These are phyloP conservation scores for Cyberlindnera bimundalis DNA, from an alignment of 805 yeast genomes.

Conservation along the genomic window DNA sequence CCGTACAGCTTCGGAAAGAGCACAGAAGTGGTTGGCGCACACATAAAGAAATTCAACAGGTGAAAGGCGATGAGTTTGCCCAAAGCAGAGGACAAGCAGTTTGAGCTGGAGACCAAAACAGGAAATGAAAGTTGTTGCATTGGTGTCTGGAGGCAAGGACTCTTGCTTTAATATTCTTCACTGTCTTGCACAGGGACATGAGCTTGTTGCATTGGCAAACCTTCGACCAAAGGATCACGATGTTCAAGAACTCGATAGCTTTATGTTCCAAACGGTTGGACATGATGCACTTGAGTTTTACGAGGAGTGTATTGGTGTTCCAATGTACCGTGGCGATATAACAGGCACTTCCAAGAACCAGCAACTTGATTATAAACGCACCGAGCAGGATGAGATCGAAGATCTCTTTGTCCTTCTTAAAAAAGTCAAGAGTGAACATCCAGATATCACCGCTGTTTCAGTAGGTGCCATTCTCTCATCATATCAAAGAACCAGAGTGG, in stretches of 20 bases:
- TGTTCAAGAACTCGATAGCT: slow-evolving; percentile 80
- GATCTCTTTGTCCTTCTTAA: slow-evolving; percentile 59
- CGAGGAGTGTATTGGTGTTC: slow-evolving; percentile 69
- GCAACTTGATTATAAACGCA: slow-evolving; percentile 62
- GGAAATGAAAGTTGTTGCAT: slow-evolving; percentile 84
- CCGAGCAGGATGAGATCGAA: slow-evolving; percentile 82
- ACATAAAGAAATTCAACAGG: not conserved
- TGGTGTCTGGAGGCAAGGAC: slow-evolving; percentile 95
- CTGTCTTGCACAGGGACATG: slow-evolving; percentile 83
- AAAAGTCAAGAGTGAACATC: slow-evolving; percentile 48
- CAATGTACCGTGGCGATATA: slow-evolving; percentile 70
- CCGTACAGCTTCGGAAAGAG: no score
- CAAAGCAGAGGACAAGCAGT: no score
- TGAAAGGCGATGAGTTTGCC: no score
- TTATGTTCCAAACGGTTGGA: slow-evolving; percentile 98
- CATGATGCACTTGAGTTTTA: slow-evolving; percentile 70
- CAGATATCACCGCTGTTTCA: slow-evolving; percentile 80
- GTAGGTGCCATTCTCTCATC: slow-evolving; percentile 95
- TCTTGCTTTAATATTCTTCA: slow-evolving; percentile 88
- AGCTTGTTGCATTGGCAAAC: slow-evolving; percentile 80
- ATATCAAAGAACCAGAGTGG: slow-evolving; percentile 94
- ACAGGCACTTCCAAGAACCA: slow-evolving; percentile 61
- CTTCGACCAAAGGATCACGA: slow-evolving; percentile 56
- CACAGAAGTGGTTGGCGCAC: no score
- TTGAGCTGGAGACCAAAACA: not conserved